Conservation (phyloP, 805 yeast genomes). For the Cyberlindnera mrakii region DNA sequence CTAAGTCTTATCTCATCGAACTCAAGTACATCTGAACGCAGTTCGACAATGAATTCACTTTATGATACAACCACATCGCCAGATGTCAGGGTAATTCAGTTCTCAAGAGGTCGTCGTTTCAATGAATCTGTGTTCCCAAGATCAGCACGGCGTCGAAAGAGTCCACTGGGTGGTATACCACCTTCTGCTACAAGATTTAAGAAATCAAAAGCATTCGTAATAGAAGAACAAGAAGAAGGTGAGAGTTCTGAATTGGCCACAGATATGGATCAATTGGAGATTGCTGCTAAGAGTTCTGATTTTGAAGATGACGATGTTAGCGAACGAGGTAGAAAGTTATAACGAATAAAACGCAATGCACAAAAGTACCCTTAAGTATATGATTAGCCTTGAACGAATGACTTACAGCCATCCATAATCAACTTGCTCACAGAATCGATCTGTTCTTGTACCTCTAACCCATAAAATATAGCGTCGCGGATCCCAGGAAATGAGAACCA, state of each 20-base stretch:
- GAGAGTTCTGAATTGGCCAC: constrained; percentile 15
- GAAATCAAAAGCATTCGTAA: constrained; percentile 11
- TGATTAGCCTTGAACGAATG: constrained; percentile 10
- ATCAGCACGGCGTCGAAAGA: constrained; percentile 19
- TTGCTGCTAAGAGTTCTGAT: constrained; percentile 21
- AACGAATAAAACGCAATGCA: neutral
- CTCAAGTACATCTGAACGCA: constrained; percentile 33
- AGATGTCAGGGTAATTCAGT: constrained; percentile 18
- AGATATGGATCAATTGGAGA: constrained; percentile 17
- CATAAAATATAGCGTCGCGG: constrained; percentile 59
- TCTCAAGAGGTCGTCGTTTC: constrained; percentile 14
- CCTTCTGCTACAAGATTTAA: constrained; percentile 17
- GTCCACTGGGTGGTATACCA: constrained; percentile 21
- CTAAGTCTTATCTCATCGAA: constrained; percentile 31
- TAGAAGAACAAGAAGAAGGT: constrained; percentile 21
- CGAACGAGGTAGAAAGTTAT: neutral
- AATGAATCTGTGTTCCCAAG: constrained; percentile 21
- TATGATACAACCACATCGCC: constrained; percentile 32
- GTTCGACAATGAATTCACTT: constrained; percentile 34
- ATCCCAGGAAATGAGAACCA: constrained; percentile 74
- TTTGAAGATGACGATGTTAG: constrained; percentile 16
- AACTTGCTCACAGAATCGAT: constrained; percentile 35
- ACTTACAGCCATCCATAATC: constrained; percentile 10
- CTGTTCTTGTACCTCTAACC: constrained; percentile 49
- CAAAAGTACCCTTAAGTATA: neutral